Evolutionary conservation across 2,329 filamentous ascomycete species (phyloP).

Genomic region (Arthrobotrys conoides): DNA sequence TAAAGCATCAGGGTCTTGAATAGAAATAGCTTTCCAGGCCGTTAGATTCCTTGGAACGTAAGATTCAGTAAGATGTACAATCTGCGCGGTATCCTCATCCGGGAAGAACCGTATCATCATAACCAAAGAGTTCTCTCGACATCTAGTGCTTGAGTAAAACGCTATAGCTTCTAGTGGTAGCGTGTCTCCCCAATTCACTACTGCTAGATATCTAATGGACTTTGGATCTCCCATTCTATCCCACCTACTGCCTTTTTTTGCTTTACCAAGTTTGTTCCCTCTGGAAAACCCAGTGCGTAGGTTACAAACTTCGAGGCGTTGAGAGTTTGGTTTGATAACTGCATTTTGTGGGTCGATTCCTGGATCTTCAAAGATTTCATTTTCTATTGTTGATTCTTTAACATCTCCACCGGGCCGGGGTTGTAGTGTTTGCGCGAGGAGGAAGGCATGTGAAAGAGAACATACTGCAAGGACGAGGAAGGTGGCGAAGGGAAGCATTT

Average conservation of each 20-base stretch:
- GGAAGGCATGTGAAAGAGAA: background rate
- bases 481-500: background rate
- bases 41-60: background rate
- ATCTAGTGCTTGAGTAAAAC: background rate
- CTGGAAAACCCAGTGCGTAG: background rate
- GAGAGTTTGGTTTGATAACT: background rate
- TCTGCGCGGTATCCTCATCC: background rate
- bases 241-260: background rate
- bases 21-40: background rate
- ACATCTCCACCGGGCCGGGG: too few relatives aligned
- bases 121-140: background rate
- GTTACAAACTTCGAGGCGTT: background rate
- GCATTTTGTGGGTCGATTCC: background rate
- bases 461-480: background rate
- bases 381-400: too few relatives aligned
- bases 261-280: background rate
- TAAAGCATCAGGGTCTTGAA: background rate
- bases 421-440: background rate
- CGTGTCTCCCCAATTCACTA: background rate
- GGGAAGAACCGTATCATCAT: slow-evolving; percentile 4
- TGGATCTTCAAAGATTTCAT: background rate
- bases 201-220: background rate
- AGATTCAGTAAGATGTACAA: background rate
- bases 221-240: background rate
- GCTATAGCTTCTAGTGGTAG: slow-evolving; percentile 1